Evolutionary conservation across 305 asterid species (phyloP), one percentile per base, ranked within the genome.

Genomic region (Fraxinus sp.): DNA sequence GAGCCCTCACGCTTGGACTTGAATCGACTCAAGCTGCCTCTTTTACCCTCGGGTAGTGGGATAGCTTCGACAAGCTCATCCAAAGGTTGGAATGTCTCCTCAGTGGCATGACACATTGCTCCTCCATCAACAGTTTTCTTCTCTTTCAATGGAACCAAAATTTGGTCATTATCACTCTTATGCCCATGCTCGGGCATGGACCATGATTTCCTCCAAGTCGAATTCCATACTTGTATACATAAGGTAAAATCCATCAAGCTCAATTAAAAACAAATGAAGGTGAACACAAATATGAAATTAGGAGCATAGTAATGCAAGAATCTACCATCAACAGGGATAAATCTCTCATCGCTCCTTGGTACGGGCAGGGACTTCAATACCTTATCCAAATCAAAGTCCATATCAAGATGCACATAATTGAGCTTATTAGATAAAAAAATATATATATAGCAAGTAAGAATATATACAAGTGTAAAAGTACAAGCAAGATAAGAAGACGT

Each of bases 61-160:
- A 2, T 0, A 41, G 14, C 49, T 10, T 10, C 14, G 4, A 9
- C 0, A 0, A 7, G 52, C 14, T 41, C 1, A 1, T 41, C 16
- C 4, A 2, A 10, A 41, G 4, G 52, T 10, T 10, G 16, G 4
- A 2, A 11, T 9, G 16, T 2, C 2, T 41, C 16, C 4, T 9
- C 1, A 0, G 16, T 0, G 1, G 4, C 49, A 41, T 2, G 4
- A 10, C 4, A 41, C 4, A 7, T 2, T 2, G 1, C 52, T 11
- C 0, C 1, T 9, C 14, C 4, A 10, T 41, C 4, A 2, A 0
- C 0, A 9, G 0, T 9, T 2, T 41, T 41, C 0, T 5, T 33
- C 6, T 28, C 30, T 28, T 28, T 28, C 30, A 28, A 28, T 28
- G 30, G 30, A 28, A 28, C 30, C 2, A 1, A 28, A 28, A 28